These are phyloP conservation scores for Chalaropsis thielavioides DNA, from an alignment of 2,329 filamentous ascomycete species.

Conservation along the genomic window DNA sequence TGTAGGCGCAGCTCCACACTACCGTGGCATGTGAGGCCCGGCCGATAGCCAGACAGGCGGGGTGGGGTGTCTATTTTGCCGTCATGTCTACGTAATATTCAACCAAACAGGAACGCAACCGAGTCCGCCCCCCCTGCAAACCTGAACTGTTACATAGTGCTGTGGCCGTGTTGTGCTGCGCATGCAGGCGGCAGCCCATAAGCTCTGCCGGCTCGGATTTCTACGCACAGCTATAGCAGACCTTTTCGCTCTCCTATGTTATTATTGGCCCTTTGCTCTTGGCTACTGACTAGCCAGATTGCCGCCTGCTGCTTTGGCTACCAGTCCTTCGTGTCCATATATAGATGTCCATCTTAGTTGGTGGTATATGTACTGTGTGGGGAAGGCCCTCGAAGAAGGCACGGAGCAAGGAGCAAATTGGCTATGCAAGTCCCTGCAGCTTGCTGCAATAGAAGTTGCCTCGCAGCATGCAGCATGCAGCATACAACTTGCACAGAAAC, in stretches of 20 bases:
- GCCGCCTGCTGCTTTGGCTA: not conserved
- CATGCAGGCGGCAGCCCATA: not conserved
- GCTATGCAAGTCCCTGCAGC: constrained; percentile 1
- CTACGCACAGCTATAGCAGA: not conserved
- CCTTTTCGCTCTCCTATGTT: not conserved
- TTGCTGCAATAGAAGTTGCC: not conserved
- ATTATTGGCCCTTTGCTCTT: not conserved
- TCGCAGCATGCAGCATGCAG: not conserved
- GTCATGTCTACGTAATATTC: not conserved
- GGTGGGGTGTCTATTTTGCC: not conserved
- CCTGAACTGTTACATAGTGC: not conserved
- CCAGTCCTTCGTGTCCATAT: not conserved
- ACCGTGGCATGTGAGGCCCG: not conserved
- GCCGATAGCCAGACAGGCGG: not conserved
- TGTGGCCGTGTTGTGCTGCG: constrained; percentile 5
- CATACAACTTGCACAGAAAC: not conserved
- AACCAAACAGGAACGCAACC: not conserved
- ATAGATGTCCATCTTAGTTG: not conserved
- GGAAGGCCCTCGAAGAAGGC: not conserved
- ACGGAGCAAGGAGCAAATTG: not conserved
- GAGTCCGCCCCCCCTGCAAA: not conserved
- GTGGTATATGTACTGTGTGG: constrained; percentile 4
- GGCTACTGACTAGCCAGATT: not conserved
- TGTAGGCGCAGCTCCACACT: not conserved
- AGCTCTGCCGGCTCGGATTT: too few relatives aligned